Evolutionary conservation across 129 eudicot genomes (phyloP).

Genomic region (Heracleum sosnowskyi): DNA sequence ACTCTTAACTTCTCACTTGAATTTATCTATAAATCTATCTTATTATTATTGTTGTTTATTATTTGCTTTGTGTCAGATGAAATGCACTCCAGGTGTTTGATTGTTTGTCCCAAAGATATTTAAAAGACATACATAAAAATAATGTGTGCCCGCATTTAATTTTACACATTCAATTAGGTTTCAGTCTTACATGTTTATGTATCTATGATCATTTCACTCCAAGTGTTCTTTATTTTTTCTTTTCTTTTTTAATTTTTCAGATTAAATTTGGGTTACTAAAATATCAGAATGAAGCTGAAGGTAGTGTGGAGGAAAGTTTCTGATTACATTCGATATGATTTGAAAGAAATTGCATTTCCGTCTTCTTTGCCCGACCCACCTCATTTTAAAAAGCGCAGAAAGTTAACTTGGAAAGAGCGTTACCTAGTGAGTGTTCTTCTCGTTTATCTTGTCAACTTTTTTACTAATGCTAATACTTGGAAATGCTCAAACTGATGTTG

Average conservation of each 20-base stretch:
- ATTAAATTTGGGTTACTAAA: not conserved
- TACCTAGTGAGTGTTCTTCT: constrained; percentile 39
- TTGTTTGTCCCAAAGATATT: not conserved
- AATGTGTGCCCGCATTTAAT: not conserved
- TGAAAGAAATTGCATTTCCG: constrained; percentile 83
- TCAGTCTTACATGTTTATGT: too few species aligned
- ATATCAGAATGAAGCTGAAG: constrained; percentile 43
- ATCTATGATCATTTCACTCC: too few species aligned
- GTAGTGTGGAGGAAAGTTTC: constrained; percentile 49
- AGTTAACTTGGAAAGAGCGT: constrained; percentile 55
- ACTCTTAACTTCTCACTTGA: not conserved
- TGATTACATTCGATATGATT: constrained; percentile 64
- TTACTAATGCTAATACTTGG: not conserved
- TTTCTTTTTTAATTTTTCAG: not conserved
- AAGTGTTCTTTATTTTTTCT: too few species aligned
- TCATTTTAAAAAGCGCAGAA: constrained; percentile 45
- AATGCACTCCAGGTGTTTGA: not conserved
- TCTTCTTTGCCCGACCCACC: constrained; percentile 87
- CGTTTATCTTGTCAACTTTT: not conserved
- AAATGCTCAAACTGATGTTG: not conserved
- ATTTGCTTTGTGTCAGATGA: not conserved
- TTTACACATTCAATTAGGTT: not conserved
- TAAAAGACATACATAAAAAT: not conserved
- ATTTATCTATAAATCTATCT: too few species aligned
- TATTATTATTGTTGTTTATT: too few species aligned